Conservation (phyloP, 2,329 filamentous ascomycete genomes). For the Exophiala dermatitidis region DNA sequence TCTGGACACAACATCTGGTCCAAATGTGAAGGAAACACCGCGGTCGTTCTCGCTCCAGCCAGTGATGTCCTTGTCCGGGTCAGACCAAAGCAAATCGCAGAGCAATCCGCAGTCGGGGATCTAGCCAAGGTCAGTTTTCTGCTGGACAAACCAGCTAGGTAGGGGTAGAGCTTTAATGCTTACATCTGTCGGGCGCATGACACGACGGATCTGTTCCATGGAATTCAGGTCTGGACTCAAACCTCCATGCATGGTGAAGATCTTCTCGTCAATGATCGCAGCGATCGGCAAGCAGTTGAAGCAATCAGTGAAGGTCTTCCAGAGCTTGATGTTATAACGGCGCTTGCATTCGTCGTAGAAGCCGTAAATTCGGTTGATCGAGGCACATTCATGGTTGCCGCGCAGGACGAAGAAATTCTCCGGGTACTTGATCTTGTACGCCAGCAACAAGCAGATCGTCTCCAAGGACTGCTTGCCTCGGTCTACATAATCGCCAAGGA, state of each 20-base stretch:
- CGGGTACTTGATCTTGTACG: slow-evolving; percentile 99
- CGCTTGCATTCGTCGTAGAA: slow-evolving; percentile 99
- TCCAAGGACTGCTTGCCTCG: slow-evolving; percentile 98
- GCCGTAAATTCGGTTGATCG: slow-evolving; percentile 97
- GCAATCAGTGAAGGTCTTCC: slow-evolving; percentile 99
- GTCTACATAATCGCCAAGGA: slow-evolving; percentile 98
- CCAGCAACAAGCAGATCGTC: slow-evolving; percentile 91
- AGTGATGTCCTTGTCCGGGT: slow-evolving; percentile 98
- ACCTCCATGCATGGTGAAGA: slow-evolving; percentile 99
- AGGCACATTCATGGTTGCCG: slow-evolving; percentile 98
- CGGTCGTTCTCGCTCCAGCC: slow-evolving; percentile 99
- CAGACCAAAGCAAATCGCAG: slow-evolving; percentile 96
- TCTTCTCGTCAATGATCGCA: slow-evolving; percentile 99
- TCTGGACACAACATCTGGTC: slow-evolving; percentile 90
- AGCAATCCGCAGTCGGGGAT: slow-evolving; percentile 96
- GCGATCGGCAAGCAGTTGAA: slow-evolving; percentile 99
- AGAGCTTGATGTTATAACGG: slow-evolving; percentile 97
- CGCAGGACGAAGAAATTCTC: slow-evolving; percentile 99
- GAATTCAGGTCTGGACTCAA: slow-evolving; percentile 95
- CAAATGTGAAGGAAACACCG: slow-evolving; percentile 97
- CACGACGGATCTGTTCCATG: slow-evolving; percentile 98
- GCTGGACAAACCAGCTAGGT: neutral
- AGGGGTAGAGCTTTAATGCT: slow-evolving; percentile 38
- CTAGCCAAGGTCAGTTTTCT: slow-evolving; percentile 43
- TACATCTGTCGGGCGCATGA: slow-evolving; percentile 98